These are phyloP conservation scores for Dictyostelium capitatum DNA, from an alignment of 78 protist species.

Conservation along the genomic window DNA sequence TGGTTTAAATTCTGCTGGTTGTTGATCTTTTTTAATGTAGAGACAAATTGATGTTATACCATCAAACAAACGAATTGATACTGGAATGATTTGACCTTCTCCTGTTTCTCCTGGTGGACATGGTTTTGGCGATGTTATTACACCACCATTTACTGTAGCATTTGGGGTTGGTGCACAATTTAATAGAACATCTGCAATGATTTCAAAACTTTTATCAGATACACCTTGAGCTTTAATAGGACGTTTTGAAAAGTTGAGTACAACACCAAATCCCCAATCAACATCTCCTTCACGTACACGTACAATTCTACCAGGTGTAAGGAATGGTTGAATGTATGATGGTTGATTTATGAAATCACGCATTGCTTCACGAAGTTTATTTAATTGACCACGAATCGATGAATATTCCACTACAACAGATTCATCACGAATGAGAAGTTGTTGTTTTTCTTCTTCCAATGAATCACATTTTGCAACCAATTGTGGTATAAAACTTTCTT, in stretches of 20 bases:
- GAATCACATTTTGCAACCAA: slow-evolving; percentile 37
- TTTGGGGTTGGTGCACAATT: neutral
- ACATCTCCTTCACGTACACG: slow-evolving; percentile 59
- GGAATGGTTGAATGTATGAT: slow-evolving; percentile 82
- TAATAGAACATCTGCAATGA: slow-evolving; percentile 80
- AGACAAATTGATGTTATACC: slow-evolving; percentile 62
- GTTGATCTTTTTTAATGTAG: slow-evolving; percentile 49
- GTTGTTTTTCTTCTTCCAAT: slow-evolving; percentile 57
- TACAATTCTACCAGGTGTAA: slow-evolving; percentile 93
- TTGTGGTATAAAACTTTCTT: slow-evolving; percentile 78
- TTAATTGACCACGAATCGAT: slow-evolving; percentile 21
- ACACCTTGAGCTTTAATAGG: slow-evolving; percentile 33
- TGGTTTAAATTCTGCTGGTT: slow-evolving; percentile 34
- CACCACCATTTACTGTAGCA: neutral
- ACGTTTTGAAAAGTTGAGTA: slow-evolving; percentile 86
- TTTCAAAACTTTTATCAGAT: slow-evolving; percentile 63
- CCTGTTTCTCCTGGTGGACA: slow-evolving; percentile 25
- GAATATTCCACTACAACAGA: slow-evolving; percentile 50
- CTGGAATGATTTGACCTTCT: slow-evolving; percentile 70
- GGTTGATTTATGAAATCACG: slow-evolving; percentile 81
- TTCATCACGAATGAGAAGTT: slow-evolving; percentile 53
- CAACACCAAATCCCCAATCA: slow-evolving; percentile 94
- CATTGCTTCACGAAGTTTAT: slow-evolving; percentile 60
- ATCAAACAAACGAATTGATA: slow-evolving; percentile 66
- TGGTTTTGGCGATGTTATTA: slow-evolving; percentile 48